A percentile compares a stretch with the other conserved stretches of the same genome.
Evolutionary conservation across 805 yeast species (phyloP).

Genomic region (Kodamaea sagamina): DNA sequence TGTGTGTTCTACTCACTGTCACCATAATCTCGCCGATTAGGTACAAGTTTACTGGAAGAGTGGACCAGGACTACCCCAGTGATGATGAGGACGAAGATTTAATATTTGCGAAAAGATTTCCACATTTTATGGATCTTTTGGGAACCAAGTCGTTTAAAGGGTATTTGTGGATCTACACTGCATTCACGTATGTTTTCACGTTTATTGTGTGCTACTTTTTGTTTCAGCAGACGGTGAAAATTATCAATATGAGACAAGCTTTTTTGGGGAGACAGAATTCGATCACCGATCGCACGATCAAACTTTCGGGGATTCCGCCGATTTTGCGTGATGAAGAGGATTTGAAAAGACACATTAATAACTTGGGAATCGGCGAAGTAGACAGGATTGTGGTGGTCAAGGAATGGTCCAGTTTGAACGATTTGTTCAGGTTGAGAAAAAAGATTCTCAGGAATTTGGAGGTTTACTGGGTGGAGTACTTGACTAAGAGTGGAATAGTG

Average conservation of each 20-base stretch:
- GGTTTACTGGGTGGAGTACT: constrained; percentile 67
- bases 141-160: constrained; percentile 42
- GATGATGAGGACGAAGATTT: constrained; percentile 25
- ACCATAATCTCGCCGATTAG: constrained; percentile 82
- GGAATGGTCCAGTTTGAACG: constrained; percentile 80
- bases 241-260: constrained; percentile 75
- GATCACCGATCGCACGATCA: constrained; percentile 86
- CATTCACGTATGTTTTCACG: constrained; percentile 86
- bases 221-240: constrained; percentile 67
- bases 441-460: constrained; percentile 60
- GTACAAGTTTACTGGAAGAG: constrained; percentile 77
- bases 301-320: constrained; percentile 86
- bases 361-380: constrained; percentile 77
- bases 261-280: constrained; percentile 86
- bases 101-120: constrained; percentile 5
- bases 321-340: constrained; percentile 71
- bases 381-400: constrained; percentile 75
- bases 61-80: constrained; percentile 45
- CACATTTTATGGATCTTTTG: not conserved
- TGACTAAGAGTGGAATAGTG: constrained; percentile 40
- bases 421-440: constrained; percentile 60
- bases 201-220: constrained; percentile 59
- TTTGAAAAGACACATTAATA: constrained; percentile 72
- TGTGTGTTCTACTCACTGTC: constrained; percentile 69
- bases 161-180: constrained; percentile 82